Conservation (phyloP, 768 basidiomycete genomes). For the Suillus americanus region DNA sequence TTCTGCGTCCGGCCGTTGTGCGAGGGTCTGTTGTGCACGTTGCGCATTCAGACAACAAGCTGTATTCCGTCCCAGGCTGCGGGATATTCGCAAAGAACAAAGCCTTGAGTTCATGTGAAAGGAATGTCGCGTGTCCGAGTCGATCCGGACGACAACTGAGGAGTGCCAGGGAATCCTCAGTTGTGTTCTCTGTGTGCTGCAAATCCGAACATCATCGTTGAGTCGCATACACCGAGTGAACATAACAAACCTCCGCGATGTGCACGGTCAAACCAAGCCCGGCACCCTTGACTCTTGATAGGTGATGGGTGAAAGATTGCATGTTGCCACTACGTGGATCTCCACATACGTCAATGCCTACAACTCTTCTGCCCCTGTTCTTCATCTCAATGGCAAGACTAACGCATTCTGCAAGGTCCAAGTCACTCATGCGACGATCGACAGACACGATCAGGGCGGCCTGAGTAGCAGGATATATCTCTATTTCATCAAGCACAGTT, state of each 20-base stretch:
- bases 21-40: neutral
- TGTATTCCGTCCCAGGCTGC: no score
- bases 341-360: constrained; percentile 82
- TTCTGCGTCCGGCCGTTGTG: constrained; percentile 8
- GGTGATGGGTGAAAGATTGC: constrained; percentile 45
- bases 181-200: constrained; percentile 48
- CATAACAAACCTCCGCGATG: constrained; percentile 69
- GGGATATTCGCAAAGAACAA: constrained; percentile 40
- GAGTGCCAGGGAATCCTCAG: constrained; percentile 58
- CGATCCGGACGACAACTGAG: constrained; percentile 65
- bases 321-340: constrained; percentile 66
- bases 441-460: constrained; percentile 71
- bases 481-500: constrained; percentile 64
- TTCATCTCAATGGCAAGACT: constrained; percentile 55
- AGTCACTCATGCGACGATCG: constrained; percentile 65
- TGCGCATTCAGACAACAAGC: neutral
- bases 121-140: constrained; percentile 81
- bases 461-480: constrained; percentile 47
- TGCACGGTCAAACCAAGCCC: constrained; percentile 78
- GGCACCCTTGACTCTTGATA: constrained; percentile 52
- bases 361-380: constrained; percentile 56
- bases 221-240: neutral
- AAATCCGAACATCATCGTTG: neutral
- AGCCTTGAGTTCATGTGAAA: constrained; percentile 56
- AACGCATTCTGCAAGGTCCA: constrained; percentile 55